Evolutionary conservation across 768 basidiomycete species (phyloP), one percentile per base, ranked within the genome.

Genomic region (Termitomyces sp.): DNA sequence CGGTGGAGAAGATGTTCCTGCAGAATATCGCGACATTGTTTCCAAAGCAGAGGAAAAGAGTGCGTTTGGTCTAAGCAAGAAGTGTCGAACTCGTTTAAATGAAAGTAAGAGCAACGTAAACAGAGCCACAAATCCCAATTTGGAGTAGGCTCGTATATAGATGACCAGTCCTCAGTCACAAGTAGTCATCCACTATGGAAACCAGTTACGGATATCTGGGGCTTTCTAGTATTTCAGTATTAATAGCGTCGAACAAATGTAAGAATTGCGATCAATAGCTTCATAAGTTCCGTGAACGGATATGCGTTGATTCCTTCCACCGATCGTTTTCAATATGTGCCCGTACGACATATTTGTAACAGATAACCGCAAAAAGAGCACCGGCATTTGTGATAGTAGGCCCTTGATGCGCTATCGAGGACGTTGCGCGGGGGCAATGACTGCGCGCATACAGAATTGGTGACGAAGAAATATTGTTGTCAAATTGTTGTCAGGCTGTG

Each of bases 1-100:
- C 12, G 84, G 80, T 18, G 70, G 69, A 23, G 66, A 60, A 41
- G 59, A 56, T 31, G 57, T 56, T 15, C 64, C 58, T 31, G 54
- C 47, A 16, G 60, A 56, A 45, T 63, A 61, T 49, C 55, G 49
- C 52, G 62, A 65, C 57, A 63, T 57, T 51, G 33, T 47, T 12
- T 12, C n/a, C 33, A 25, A 44, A n/a, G 27, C 20, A 20, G 29
- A 53, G 40, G 38, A 31, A 40, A 41, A 44, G 32, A 39, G 22
- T 16, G 16, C 16, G 42, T 48, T 27, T 10, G 9, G 22, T 41
- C 15, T 16, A 23, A 35, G 22, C 29, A 22, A 25, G 18, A 20
- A 23, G 36, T 23, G 25, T 22, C 33, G 25, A 27, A 15, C n/a
- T 33, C 23, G 27, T 53, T 57, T 56, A 47, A 60, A 48, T 20